A percentile compares a stretch with the other conserved stretches of the same genome.
These are phyloP conservation scores for Fusarium verrucosum DNA, from an alignment of 2,329 filamentous ascomycete genomes.

Conservation along the genomic window DNA sequence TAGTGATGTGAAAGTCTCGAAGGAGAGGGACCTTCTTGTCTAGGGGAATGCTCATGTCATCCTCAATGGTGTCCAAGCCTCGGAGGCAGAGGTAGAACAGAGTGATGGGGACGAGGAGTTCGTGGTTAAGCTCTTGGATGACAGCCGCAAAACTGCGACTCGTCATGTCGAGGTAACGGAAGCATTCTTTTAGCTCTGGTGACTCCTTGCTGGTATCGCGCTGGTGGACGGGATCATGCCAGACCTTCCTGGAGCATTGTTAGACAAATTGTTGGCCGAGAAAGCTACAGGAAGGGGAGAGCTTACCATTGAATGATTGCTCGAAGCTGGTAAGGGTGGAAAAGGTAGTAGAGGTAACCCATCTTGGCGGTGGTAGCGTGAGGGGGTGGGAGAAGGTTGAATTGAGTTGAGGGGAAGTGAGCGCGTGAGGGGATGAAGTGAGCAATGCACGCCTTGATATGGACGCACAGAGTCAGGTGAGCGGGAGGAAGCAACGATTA, in stretches of 20 bases:
- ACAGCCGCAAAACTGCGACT: conserved; percentile 93
- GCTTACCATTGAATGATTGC: conserved; percentile 88
- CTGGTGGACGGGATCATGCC: conserved; percentile 92
- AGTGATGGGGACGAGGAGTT: conserved; percentile 87
- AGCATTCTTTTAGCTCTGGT: conserved; percentile 80
- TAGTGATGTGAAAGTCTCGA: conserved; percentile 79
- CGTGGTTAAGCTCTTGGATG: conserved; percentile 94
- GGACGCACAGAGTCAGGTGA: conserved; percentile 18
- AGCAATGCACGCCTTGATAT: conserved; percentile 31
- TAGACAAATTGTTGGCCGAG: background rate
- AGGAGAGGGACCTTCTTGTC: conserved; percentile 86
- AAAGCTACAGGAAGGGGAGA: background rate
- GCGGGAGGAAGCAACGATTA: conserved; percentile 32
- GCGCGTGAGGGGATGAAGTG: conserved; percentile 14
- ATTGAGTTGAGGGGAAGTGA: conserved; percentile 13
- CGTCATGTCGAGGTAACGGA: conserved; percentile 84
- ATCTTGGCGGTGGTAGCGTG: conserved; percentile 54
- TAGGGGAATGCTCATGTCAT: conserved; percentile 92
- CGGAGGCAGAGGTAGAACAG: conserved; percentile 94
- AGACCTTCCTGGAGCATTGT: conserved; percentile 77
- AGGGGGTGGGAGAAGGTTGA: conserved; percentile 8
- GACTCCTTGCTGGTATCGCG: conserved; percentile 81
- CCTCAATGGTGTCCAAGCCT: conserved; percentile 96
- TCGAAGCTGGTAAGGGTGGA: conserved; percentile 81
- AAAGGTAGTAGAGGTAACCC: conserved; percentile 74